These are phyloP conservation scores for Cordyceps cicadae DNA, from an alignment of 2,329 filamentous ascomycete genomes.

Conservation along the genomic window DNA sequence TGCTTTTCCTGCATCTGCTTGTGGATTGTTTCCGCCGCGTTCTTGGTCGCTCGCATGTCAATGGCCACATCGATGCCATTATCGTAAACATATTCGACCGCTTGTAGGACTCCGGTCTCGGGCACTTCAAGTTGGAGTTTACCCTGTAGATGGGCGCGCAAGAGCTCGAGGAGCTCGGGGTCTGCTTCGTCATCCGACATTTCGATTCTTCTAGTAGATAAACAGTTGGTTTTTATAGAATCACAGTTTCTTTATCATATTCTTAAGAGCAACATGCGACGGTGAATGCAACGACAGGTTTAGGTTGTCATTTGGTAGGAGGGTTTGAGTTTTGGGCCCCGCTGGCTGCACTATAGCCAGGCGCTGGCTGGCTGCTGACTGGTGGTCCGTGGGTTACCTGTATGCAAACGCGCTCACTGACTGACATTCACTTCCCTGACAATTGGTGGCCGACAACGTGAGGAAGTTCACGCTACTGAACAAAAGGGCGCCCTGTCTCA, in stretches of 20 bases:
- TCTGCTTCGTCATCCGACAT: constrained; percentile 94
- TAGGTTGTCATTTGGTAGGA: background rate
- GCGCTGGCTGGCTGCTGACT: background rate
- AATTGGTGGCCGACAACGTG: background rate
- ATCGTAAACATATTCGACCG: constrained; percentile 80
- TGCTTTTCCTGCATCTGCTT: constrained; percentile 71
- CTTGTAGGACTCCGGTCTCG: constrained; percentile 73
- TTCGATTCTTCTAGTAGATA: constrained; percentile 12
- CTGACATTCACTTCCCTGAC: background rate
- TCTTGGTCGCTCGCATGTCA: constrained; percentile 73
- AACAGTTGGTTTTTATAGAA: background rate
- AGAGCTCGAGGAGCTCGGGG: constrained; percentile 74
- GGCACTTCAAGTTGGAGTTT: constrained; percentile 49
- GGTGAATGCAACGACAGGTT: background rate
- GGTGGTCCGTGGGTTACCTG: background rate
- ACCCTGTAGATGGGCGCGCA: constrained; percentile 69
- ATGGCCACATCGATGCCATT: constrained; percentile 90
- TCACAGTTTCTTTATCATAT: background rate
- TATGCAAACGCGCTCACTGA: background rate
- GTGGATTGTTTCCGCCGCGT: constrained; percentile 72
- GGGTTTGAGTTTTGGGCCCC: background rate
- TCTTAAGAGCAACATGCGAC: background rate
- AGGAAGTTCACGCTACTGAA: background rate
- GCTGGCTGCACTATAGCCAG: background rate
- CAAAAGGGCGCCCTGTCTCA: background rate